Percentiles rank a stretch among this genome's conserved stretches.
phyloP scores from a whole-genome alignment of 805 yeast genomes.

The Candida incommunis region DNA sequence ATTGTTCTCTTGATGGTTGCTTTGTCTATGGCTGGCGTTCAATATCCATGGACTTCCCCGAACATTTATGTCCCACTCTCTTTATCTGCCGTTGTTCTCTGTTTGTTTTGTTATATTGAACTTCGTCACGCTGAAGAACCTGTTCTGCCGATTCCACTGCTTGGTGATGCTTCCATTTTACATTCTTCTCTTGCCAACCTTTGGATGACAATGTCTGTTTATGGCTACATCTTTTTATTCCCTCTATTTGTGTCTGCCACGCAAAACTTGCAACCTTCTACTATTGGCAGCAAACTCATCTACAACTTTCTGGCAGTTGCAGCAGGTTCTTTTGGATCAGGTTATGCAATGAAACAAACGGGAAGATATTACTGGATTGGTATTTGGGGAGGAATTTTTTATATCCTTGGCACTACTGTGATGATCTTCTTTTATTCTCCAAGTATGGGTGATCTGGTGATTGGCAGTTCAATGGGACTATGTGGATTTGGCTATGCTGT shows the following conservation, averaged over 20 bases:
- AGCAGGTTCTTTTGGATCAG: conserved; percentile 51
- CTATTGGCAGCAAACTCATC: conserved; percentile 42
- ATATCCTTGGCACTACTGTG: conserved; percentile 34
- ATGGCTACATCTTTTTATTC: neutral
- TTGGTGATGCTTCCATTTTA: conserved; percentile 41
- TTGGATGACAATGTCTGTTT: conserved; percentile 26
- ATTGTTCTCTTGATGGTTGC: conserved; percentile 42
- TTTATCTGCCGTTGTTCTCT: conserved; percentile 21
- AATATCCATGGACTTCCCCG: conserved; percentile 30
- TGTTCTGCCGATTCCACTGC: conserved; percentile 43
- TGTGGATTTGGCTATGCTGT: conserved; percentile 52
- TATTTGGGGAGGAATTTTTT: conserved; percentile 26
- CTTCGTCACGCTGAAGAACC: conserved; percentile 39
- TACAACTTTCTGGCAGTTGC: conserved; percentile 55
- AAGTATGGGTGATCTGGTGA: conserved; percentile 35
- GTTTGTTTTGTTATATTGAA: conserved; percentile 36
- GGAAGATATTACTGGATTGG: conserved; percentile 47
- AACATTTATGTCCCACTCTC: conserved; percentile 7
- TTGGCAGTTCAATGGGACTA: conserved; percentile 43
- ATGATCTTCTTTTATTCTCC: conserved; percentile 14
- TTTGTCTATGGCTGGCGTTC: conserved; percentile 49
- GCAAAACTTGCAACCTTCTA: conserved; percentile 53
- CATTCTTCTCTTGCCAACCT: conserved; percentile 50
- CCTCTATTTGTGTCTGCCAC: conserved; percentile 46
- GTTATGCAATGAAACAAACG: conserved; percentile 50